These are phyloP conservation scores for Magnolia changhungtana DNA, from an alignment of 164 flowering plant species.

Conservation along the genomic window DNA sequence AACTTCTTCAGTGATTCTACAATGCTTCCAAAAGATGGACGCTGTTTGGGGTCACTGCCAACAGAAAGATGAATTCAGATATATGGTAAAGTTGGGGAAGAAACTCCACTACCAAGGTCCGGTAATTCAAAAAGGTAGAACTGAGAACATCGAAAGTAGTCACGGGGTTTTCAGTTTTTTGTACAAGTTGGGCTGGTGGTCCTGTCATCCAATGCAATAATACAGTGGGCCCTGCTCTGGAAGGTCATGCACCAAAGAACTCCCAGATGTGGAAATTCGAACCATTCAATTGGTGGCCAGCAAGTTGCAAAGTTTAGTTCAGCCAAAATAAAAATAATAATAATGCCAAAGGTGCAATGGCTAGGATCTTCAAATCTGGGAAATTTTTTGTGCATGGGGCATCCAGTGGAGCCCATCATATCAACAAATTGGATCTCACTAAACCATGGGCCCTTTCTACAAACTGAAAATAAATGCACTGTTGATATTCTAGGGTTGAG, in stretches of 20 bases:
- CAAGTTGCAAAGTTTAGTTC: no score
- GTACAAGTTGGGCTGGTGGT: not conserved
- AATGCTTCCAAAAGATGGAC: constrained; percentile 66
- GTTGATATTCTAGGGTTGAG: no score
- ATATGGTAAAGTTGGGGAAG: not conserved
- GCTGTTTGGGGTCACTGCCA: constrained; percentile 73
- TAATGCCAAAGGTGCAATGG: no score
- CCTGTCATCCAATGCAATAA: not conserved
- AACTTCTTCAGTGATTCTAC: constrained; percentile 75
- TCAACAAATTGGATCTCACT: no score
- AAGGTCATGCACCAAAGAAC: not conserved
- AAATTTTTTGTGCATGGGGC: no score
- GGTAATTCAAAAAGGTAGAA: not conserved
- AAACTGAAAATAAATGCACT: no score
- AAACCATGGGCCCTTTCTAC: no score
- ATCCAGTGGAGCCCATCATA: no score
- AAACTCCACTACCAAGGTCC: not conserved
- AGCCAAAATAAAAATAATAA: no score
- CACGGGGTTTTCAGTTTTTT: not conserved
- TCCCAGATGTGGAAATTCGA: not conserved
- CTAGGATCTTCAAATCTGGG: no score
- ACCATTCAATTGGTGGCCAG: not conserved
- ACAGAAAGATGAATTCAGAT: constrained; percentile 1
- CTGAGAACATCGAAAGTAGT: not conserved
- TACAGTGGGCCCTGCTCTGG: not conserved